Percentiles rank a stretch among this genome's conserved stretches.
Conservation (phyloP, 1,284 basidiomycete genomes). For the Austroboletus niveus region DNA sequence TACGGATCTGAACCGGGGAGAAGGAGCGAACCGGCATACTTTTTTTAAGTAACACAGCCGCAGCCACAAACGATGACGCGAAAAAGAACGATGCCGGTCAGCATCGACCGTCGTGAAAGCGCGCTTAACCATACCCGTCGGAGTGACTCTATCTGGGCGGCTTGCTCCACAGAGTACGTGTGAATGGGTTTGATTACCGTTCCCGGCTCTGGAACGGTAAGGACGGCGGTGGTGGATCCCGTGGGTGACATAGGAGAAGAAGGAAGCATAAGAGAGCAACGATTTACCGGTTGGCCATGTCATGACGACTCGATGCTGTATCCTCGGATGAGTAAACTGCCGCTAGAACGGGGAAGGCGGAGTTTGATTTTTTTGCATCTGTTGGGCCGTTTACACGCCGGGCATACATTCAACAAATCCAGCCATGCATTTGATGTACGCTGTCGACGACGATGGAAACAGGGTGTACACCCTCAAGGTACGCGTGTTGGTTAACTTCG, state of each 20-base stretch:
- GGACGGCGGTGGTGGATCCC: constrained; percentile 39
- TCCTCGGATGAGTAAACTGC: neutral
- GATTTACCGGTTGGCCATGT: neutral
- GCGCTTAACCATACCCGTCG: constrained; percentile 48
- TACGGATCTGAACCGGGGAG: constrained; percentile 71
- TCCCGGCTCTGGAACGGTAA: constrained; percentile 44
- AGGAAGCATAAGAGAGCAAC: neutral
- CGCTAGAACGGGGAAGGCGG: constrained; percentile 10
- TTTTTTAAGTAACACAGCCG: neutral
- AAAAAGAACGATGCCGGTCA: neutral
- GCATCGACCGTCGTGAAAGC: neutral
- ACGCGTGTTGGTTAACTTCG: constrained; percentile 13
- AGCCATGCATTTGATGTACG: constrained; percentile 94
- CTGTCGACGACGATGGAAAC: constrained; percentile 75
- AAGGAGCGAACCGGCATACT: constrained; percentile 65
- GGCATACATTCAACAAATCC: neutral
- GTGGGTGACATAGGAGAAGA: constrained; percentile 18
- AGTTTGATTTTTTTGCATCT: constrained; percentile 10
- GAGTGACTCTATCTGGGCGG: constrained; percentile 56
- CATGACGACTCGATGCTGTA: constrained; percentile 3
- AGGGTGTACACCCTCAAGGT: constrained; percentile 91
- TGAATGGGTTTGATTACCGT: constrained; percentile 53
- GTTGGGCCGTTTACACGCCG: neutral
- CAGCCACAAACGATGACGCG: neutral
- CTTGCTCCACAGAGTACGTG: constrained; percentile 64